phyloP scores from a whole-genome alignment of 176 grass and related monocot genomes.

The Ensete ventricosum region DNA sequence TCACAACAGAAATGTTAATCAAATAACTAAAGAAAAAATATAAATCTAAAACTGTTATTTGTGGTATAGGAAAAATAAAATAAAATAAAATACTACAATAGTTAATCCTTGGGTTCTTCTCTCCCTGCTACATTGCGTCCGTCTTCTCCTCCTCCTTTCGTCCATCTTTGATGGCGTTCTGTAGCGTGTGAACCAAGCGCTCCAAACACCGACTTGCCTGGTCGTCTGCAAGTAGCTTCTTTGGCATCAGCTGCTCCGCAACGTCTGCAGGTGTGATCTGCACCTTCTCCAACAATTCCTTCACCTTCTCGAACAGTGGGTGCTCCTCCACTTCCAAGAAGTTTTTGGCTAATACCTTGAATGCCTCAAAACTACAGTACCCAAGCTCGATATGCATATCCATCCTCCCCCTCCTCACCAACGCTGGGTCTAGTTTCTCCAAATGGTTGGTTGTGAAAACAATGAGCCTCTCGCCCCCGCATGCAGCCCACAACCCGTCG shows the following conservation, averaged over 20 bases:
- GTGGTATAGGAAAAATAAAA: too few species aligned
- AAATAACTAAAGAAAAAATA: too few species aligned
- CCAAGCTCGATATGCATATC: conserved; percentile 55
- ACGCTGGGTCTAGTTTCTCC: conserved; percentile 31
- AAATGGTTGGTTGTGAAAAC: conserved; percentile 24
- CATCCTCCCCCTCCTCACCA: conserved; percentile 52
- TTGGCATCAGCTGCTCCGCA: conserved; percentile 14
- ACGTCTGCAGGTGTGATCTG: conserved; percentile 4
- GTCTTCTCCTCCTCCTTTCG: neutral
- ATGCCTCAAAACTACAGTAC: conserved; percentile 9
- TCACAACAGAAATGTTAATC: too few species aligned
- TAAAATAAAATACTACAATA: too few species aligned
- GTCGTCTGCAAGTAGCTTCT: neutral
- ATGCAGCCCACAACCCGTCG: conserved; percentile 17
- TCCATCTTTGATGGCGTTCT: neutral
- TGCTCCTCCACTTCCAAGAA: conserved; percentile 8
- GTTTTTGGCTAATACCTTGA: conserved; percentile 10
- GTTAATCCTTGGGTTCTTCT: too few species aligned
- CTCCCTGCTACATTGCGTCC: neutral
- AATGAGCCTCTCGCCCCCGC: conserved; percentile 20
- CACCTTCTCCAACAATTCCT: neutral
- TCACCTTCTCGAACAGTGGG: neutral
- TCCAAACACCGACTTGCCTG: neutral
- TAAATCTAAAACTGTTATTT: too few species aligned
- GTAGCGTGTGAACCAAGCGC: neutral